Evolutionary conservation across 192 early-diverging fungal genomes (phyloP).

Genomic region (Podila horticola): DNA sequence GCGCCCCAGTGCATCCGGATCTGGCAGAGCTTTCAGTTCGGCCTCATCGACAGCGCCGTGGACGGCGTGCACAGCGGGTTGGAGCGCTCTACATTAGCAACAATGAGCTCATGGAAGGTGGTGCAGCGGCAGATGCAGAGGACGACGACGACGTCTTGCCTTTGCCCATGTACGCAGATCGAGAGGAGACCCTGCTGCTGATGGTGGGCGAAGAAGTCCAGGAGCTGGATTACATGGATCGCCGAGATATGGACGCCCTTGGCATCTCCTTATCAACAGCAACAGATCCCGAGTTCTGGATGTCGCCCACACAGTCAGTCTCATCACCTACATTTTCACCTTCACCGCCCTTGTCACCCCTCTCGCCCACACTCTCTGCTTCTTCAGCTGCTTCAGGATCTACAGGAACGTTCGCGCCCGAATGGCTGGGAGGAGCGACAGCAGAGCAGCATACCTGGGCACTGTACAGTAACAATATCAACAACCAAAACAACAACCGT

Average conservation of each 20-base stretch:
- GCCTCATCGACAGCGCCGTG: background rate
- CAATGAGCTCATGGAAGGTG: background rate
- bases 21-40: background rate
- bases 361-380: no score
- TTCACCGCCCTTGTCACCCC: no score
- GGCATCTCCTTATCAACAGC: slow-evolving; percentile 9
- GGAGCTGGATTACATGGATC: slow-evolving; percentile 2
- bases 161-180: slow-evolving; percentile 33
- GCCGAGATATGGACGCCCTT: slow-evolving; percentile 8
- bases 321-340: no score
- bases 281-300: background rate
- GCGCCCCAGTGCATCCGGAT: slow-evolving; percentile 22
- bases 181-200: slow-evolving; percentile 20
- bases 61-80: background rate
- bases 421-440: no score
- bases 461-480: background rate
- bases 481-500: background rate
- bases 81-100: background rate
- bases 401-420: no score
- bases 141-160: slow-evolving; percentile 2
- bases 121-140: slow-evolving; percentile 12
- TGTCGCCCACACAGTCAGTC: background rate
- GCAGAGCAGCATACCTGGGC: no score
- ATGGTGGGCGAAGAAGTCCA: slow-evolving; percentile 36
- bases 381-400: no score